Evolutionary conservation across 148 eudicot genomes (phyloP).

Genomic region (Rhododendron vialii): DNA sequence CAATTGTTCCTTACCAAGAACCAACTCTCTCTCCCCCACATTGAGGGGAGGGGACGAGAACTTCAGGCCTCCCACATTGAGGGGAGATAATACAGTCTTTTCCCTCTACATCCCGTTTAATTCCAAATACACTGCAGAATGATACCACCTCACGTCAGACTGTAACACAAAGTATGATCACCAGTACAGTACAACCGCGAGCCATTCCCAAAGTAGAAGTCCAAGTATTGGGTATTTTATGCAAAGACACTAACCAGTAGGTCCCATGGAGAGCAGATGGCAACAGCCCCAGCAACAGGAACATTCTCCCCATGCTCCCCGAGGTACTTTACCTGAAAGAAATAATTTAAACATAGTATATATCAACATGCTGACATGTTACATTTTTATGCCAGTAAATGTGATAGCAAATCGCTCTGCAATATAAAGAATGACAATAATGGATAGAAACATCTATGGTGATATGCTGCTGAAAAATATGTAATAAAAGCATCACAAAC

Average conservation of each 20-base stretch:
- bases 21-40: no score
- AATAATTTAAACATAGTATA: neutral
- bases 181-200: neutral
- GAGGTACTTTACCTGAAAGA: constrained; percentile 74
- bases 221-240: neutral
- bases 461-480: neutral
- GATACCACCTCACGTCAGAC: neutral
- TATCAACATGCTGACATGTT: neutral
- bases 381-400: neutral
- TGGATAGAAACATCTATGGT: neutral
- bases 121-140: neutral
- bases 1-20: no score
- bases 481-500: neutral
- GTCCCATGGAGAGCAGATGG: constrained; percentile 97
- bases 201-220: neutral
- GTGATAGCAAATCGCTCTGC: neutral
- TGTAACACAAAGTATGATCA: neutral
- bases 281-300: constrained; percentile 86
- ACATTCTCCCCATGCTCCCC: constrained; percentile 87
- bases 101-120: neutral
- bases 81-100: neutral
- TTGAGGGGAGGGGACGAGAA: no score
- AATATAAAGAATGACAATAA: neutral
- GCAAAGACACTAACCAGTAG: constrained; percentile 64
- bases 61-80: neutral